Percentiles rank a stretch among this genome's conserved stretches.
These are phyloP conservation scores for Euphorbia schlechtendalii DNA, from an alignment of 441 rosid species.

Conservation along the genomic window DNA sequence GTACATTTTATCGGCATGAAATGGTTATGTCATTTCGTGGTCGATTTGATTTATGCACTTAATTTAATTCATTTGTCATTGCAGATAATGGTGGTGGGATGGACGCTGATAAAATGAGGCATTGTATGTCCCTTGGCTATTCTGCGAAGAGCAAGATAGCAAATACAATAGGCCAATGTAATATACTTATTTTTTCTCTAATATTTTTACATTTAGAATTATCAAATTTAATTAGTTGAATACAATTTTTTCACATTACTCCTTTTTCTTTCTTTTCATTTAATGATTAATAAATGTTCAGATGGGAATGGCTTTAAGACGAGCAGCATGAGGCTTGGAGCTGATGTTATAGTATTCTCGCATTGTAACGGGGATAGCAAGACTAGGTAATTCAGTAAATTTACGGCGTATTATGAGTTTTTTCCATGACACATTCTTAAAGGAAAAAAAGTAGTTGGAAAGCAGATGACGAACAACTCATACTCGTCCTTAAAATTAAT, in stretches of 20 bases:
- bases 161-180: slow-evolving; percentile 89
- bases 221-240: neutral
- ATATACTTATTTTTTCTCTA: slow-evolving; percentile 1
- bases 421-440: too few species aligned
- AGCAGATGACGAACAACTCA: too few species aligned
- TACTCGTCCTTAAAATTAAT: too few species aligned
- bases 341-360: slow-evolving; percentile 95
- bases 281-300: slow-evolving; percentile 17
- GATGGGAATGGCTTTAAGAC: slow-evolving; percentile 98
- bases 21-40: neutral
- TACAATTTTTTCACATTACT: too few species aligned
- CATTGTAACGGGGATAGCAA: slow-evolving; percentile 55
- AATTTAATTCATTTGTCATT: too few species aligned
- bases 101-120: slow-evolving; percentile 78
- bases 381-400: slow-evolving; percentile 32
- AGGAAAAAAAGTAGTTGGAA: too few species aligned
- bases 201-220: neutral
- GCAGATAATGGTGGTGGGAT: slow-evolving; percentile 94
- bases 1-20: slow-evolving; percentile 20
- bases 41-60: too few species aligned
- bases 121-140: slow-evolving; percentile 88
- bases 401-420: too few species aligned
- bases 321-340: slow-evolving; percentile 97
- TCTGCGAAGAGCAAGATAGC: slow-evolving; percentile 86
- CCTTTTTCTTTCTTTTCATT: neutral